These are phyloP conservation scores for Exophiala xenobiotica DNA, from an alignment of 2,329 filamentous ascomycete genomes.

Conservation along the genomic window DNA sequence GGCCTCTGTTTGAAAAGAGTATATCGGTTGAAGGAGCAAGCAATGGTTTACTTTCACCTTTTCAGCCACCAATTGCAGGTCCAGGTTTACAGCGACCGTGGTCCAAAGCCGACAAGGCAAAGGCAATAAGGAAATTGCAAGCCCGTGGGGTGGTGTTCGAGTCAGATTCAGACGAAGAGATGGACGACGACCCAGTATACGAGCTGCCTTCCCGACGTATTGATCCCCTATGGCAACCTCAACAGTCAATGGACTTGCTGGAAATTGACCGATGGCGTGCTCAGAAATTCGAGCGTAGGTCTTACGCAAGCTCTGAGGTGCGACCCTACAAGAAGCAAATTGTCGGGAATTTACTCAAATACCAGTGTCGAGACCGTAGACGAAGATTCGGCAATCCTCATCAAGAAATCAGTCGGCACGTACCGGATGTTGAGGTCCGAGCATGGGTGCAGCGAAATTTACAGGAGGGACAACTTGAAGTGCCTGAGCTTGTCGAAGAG, in stretches of 20 bases:
- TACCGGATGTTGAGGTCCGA: slow-evolving; percentile 4
- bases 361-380: slow-evolving; percentile 14
- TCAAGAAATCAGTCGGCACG: slow-evolving; percentile 12
- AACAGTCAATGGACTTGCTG: slow-evolving; percentile 12
- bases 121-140: slow-evolving; percentile 15
- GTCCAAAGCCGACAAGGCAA: slow-evolving; percentile 7
- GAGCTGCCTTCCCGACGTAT: not conserved
- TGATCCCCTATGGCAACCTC: slow-evolving; percentile 11
- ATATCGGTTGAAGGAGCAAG: no score
- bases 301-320: not conserved
- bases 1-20: no score
- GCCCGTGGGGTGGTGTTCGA: slow-evolving; percentile 21
- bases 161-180: slow-evolving; percentile 19
- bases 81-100: not conserved
- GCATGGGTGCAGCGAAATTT: slow-evolving; percentile 11
- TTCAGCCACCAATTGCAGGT: not conserved
- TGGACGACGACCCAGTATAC: slow-evolving; percentile 1
- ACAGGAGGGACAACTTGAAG: not conserved
- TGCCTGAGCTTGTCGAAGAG: slow-evolving; percentile 2
- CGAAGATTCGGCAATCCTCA: slow-evolving; percentile 24
- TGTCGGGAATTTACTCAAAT: slow-evolving; percentile 15
- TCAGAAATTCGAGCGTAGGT: not conserved
- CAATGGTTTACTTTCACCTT: not conserved
- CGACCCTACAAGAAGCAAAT: slow-evolving; percentile 17
- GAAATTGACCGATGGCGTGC: slow-evolving; percentile 8